Evolutionary conservation across 2,329 filamentous ascomycete genomes (phyloP), one percentile per base, ranked within the genome.

Genomic region (Aspergillus bombycis): DNA sequence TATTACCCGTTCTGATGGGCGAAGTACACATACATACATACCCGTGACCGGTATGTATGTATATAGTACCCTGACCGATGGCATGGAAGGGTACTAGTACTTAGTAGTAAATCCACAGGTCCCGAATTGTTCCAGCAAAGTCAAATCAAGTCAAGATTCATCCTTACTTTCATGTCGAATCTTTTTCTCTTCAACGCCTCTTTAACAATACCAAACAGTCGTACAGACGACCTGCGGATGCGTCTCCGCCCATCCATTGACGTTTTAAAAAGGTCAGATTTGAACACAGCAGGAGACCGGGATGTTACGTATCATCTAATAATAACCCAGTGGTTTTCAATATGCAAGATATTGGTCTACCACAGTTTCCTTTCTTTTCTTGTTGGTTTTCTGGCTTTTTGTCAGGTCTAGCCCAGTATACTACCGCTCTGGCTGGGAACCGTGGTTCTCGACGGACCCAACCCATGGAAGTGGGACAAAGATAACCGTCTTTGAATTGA

Each of bases 401-500:
- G 28, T 32, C 48, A 52, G 21, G 26, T 4, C 48, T 12, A n/a
- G 23, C 21, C 45, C 43, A 9, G 1, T 52, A 52, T 19, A 32
- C 28, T 52, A 55, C 34, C 16, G 21, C 21, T 38, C 21, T 21
- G 2, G 10, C 34, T 16, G 3, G 34, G 34, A 55, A 55, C 52
- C 52, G 52, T 55, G 52, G 52, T 55, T 55, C 52, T 36, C 52
- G n/a, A 55, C 32, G n/a, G 52, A 55, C 32, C 52, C 52, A 55
- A 55, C 11, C 52, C 34, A 55, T 41, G 52, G 52, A 55, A 38
- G 52, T 38, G 52, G 52, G 52, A 55, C 52, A 55, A 36, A 21
- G 9, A 55, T 11, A 38, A 53, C 50, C 23, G 26, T 52, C 43
- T 52, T n/a, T 30, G 21, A 54, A 34, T 9, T 34, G 21, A 26